Evolutionary conservation across 192 early-diverging fungal species (phyloP).

Genomic region (Backusella liffmaniae): DNA sequence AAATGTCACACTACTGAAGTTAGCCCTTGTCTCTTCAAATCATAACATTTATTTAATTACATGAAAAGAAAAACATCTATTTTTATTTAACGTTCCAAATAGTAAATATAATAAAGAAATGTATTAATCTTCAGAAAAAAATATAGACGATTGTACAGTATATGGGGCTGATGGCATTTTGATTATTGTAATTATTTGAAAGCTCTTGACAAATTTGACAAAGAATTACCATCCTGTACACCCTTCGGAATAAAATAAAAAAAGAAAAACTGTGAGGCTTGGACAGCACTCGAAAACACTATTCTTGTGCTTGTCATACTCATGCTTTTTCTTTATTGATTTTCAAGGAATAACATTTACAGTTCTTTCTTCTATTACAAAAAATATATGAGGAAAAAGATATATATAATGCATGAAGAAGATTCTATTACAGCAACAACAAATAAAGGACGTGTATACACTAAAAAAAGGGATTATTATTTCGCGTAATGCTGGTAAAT

Average conservation of each 20-base stretch:
- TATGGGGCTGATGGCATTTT: background rate
- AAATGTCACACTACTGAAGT: background rate
- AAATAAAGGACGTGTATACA: background rate
- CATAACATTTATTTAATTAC: background rate
- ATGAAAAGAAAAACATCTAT: background rate
- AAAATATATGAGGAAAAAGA: background rate
- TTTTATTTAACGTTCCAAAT: background rate
- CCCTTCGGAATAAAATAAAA: background rate
- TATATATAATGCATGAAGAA: background rate
- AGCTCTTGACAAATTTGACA: background rate
- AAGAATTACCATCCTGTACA: background rate
- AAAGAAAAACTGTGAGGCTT: background rate
- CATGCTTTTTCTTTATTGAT: background rate
- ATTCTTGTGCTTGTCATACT: background rate
- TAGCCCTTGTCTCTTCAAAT: background rate
- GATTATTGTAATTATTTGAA: background rate
- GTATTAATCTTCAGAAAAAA: background rate
- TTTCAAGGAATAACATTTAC: background rate
- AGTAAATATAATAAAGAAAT: background rate
- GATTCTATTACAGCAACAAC: background rate
- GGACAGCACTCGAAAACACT: background rate
- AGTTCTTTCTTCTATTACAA: background rate
- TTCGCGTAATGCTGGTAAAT: background rate
- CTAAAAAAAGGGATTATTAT: background rate
- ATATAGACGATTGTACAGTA: background rate